Base-by-base conservation (phyloP, 2,329 filamentous ascomycete genomes). In the Penicillium sumatraense region DNA sequence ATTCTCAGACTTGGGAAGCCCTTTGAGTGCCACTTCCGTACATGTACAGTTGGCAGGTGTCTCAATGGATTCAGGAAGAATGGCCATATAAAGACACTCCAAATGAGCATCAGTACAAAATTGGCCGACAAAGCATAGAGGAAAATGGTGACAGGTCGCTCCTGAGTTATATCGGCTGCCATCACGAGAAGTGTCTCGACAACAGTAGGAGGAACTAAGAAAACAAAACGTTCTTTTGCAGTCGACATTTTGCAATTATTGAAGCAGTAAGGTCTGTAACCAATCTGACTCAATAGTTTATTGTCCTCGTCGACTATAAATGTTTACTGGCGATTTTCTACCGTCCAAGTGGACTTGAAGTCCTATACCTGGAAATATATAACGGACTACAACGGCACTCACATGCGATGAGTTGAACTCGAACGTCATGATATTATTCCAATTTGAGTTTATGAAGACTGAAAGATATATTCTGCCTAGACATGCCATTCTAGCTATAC, bases 1-100 rank as follows among this genome's bases (percentile, higher is more conserved):
- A 21, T 5, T 29, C n/a, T 13, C n/a, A 13, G 11, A 10, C 33
- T 51, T 27, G 16, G 27, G 45, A 3, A 24, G 41, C n/a, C 14
- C 31, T 41, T 11, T 9, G 11, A 26, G 23, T 13, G 14, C n/a
- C n/a, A n/a, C n/a, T n/a, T 29, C n/a, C 10, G 35, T 50, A 53
- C 54, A 41, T 50, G 50, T 6, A 79, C 73, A 7, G 72, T 69
- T 6, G 82, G 81, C 23, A 84, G 57, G 65, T 79, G 71, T 42
- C 81, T 73, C 54, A 84, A 60, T 1, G 81, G 80, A 49, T 75
- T 81, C 53, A 83, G 62, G 56, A 76, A 79, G 29, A 76, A 68
- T 10, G 81, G 82, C 62, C 80, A 83, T 26, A 84, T 67, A 3
- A 82, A 13, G 0, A 78, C 56, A 2, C 58, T 62, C 71, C 76